Percentiles rank a stretch among this genome's conserved stretches.
These are phyloP conservation scores for Lipomyces kockii DNA, from an alignment of 805 yeast species.

Conservation along the genomic window DNA sequence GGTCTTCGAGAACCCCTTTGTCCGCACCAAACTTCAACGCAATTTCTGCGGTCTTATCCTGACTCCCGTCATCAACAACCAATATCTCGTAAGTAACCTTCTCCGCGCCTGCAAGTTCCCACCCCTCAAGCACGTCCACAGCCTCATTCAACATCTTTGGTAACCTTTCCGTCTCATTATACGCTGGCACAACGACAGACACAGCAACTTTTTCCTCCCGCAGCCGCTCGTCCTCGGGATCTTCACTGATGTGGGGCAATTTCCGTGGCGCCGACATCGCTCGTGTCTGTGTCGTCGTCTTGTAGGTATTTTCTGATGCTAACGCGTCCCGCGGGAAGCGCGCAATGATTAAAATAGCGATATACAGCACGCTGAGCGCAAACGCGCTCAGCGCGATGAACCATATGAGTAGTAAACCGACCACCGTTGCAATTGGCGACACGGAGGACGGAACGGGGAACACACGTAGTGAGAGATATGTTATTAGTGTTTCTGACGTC, in stretches of 20 bases:
- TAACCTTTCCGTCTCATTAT: conserved; percentile 78
- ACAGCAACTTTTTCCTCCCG: conserved; percentile 51
- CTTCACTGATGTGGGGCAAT: conserved; percentile 13
- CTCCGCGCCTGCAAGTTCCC: conserved; percentile 29
- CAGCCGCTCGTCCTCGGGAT: not conserved
- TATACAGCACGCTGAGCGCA: conserved; percentile 6
- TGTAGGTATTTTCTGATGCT: conserved; percentile 23
- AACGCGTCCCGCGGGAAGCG: conserved; percentile 33
- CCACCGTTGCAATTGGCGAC: not conserved
- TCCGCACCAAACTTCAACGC: conserved; percentile 64
- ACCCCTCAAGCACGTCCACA: conserved; percentile 27
- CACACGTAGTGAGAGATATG: not conserved
- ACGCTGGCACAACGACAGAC: conserved; percentile 91
- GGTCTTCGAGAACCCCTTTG: conserved; percentile 54
- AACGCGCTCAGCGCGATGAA: not conserved
- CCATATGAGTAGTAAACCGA: conserved; percentile 9
- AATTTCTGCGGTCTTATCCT: conserved; percentile 74
- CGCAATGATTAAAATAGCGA: conserved; percentile 18
- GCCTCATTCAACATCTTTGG: conserved; percentile 73
- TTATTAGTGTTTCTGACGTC: not conserved
- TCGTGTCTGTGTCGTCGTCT: conserved; percentile 8
- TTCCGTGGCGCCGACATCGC: conserved; percentile 9
- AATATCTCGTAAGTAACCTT: conserved; percentile 68
- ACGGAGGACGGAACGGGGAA: not conserved
- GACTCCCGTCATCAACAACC: conserved; percentile 90